Percentiles rank a stretch among this genome's conserved stretches.
These are phyloP conservation scores for Rosa hybrid DNA, from an alignment of 331 rosid species.

Conservation along the genomic window DNA sequence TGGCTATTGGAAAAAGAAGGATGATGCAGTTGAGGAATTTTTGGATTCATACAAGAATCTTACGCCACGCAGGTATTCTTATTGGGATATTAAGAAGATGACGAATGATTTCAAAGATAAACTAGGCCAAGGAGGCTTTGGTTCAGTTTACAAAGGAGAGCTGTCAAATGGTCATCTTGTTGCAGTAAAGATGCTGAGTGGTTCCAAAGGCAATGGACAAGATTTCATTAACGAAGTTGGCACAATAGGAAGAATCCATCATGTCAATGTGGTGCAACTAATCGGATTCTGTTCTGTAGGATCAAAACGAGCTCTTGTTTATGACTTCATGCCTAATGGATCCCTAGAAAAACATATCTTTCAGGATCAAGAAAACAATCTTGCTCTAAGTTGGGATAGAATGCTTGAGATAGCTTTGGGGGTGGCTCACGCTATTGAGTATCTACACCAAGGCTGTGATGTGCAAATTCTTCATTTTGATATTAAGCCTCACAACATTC, in stretches of 20 bases:
- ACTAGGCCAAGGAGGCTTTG: constrained; percentile 17
- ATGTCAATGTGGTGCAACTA: constrained; percentile 22
- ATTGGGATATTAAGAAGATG: constrained; percentile 6
- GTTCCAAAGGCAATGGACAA: constrained; percentile 4
- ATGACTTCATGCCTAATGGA: constrained; percentile 23
- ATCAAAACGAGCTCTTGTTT: constrained; percentile 18
- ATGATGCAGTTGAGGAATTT: constrained; percentile 11
- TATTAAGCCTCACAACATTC: constrained; percentile 11
- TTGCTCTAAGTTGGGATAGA: constrained; percentile 3
- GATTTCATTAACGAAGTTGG: constrained; percentile 22
- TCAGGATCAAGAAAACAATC: not conserved
- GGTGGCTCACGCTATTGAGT: not conserved
- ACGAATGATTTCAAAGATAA: not conserved
- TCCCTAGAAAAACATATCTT: constrained; percentile 14
- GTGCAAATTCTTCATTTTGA: constrained; percentile 23
- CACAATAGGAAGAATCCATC: constrained; percentile 19
- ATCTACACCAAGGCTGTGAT: constrained; percentile 24
- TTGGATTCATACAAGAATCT: constrained; percentile 8
- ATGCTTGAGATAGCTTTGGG: constrained; percentile 16
- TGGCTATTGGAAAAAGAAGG: not conserved
- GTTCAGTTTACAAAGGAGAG: constrained; percentile 19
- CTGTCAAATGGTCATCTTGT: not conserved
- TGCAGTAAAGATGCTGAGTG: constrained; percentile 15
- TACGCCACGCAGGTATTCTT: constrained; percentile 12
- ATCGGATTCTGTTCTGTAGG: constrained; percentile 10